A percentile compares a stretch with the other conserved stretches of the same genome.
Evolutionary conservation across 208 protist species (phyloP).

Genomic region (Phytomonas sp.): DNA sequence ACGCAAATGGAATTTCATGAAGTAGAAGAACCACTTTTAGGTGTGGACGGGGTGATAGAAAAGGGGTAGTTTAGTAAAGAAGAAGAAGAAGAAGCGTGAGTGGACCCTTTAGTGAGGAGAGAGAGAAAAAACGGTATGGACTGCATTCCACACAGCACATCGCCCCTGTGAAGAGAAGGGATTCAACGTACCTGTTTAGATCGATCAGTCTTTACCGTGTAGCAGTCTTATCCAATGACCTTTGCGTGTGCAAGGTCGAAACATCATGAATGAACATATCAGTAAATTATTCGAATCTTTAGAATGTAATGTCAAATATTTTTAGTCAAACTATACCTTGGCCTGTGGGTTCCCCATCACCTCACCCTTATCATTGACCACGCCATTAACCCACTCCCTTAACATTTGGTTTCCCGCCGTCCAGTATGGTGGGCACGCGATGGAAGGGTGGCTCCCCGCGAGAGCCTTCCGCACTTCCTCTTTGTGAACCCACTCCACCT

Average conservation of each 20-base stretch:
- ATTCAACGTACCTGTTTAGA: background rate
- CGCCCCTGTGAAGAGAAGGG: background rate
- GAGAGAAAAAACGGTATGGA: background rate
- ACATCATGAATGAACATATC: too few relatives aligned
- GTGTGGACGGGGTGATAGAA: too few relatives aligned
- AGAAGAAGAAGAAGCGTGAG: too few relatives aligned
- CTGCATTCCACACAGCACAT: background rate
- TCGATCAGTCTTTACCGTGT: too few relatives aligned
- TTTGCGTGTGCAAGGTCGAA: too few relatives aligned
- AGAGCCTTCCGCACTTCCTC: slow-evolving; percentile 34
- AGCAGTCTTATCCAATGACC: too few relatives aligned
- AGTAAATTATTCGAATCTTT: background rate
- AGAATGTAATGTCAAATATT: background rate
- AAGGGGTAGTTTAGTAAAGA: too few relatives aligned
- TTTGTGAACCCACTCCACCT: slow-evolving; percentile 40
- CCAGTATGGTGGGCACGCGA: slow-evolving; percentile 21
- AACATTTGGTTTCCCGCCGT: slow-evolving; percentile 32
- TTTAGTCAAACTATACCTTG: slow-evolving; percentile 4
- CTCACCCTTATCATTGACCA: slow-evolving; percentile 20
- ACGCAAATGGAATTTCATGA: too few relatives aligned
- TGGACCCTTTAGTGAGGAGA: background rate
- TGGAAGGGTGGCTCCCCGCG: slow-evolving; percentile 19
- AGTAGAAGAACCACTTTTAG: too few relatives aligned
- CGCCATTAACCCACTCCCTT: slow-evolving; percentile 29
- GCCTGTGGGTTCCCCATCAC: background rate